Evolutionary conservation across 2,329 filamentous ascomycete species (phyloP), one percentile per base, ranked within the genome.

Genomic region (Hymenoscyphus fructigenus): DNA sequence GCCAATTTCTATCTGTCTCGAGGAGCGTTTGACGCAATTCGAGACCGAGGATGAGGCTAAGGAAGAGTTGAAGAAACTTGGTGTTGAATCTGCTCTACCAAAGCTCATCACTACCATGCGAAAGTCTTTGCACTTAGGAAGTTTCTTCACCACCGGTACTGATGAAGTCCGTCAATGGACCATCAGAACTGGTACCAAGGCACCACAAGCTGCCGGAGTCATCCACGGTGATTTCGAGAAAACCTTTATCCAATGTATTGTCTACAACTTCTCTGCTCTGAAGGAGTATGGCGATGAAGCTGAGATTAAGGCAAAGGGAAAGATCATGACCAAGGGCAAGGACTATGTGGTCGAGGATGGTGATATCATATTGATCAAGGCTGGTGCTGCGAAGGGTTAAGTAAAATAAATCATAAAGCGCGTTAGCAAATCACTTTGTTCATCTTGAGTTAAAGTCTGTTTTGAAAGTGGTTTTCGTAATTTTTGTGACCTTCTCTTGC

Each of bases 131-230:
- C 90, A 95, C 80, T 85, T 99, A 53, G 90, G 90, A 77, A 95
- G 91, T 78, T 99, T 99, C 86, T 99, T 99, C 88, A 99, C 95
- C 61, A 93, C 91, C 38, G 95, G 95, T 75, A 81, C 93, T 28
- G 96, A 99, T 77, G 95, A 99, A 82, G 95, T 99, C 70, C 88
- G 95, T 74, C 95, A 99, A 82, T 99, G 95, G 96, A 99, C 95
- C 29, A 92, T 99, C 77, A 88, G 95, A 66, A 93, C 91, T 75
- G 93, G 93, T 73, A 97, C 90, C 76, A 99, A 99, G 84, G 95
- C 95, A n/a, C 95, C 95, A 20, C 91, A 96, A 76, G 95, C 95
- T 57, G 95, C 95, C 44, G 95, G 95, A 84, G 95, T 99, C 68
- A 99, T 99, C 72, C 95, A 99, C 81, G 92, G 90, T 71, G 95